Evolutionary conservation across 192 early-diverging fungal species (phyloP), one percentile per base, ranked within the genome.

Genomic region (Backusella parvicylindrica): DNA sequence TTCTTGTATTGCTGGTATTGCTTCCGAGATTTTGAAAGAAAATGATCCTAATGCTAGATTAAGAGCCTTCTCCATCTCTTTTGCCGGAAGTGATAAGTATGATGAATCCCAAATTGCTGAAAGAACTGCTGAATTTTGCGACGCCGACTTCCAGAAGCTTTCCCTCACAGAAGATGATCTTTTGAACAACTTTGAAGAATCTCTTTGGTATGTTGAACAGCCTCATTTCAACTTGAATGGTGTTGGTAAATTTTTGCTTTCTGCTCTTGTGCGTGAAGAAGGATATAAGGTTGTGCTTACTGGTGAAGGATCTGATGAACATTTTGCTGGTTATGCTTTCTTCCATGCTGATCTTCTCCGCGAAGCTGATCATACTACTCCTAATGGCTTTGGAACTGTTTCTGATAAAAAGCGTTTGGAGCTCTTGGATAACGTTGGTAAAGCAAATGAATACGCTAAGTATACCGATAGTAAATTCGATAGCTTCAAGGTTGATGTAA

Each of bases 221-320:
- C 72, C 72, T 21, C 21, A 33, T 2, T 28, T 23, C 28, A 74
- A 74, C 28, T 26, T 74, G 31, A 74, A 74, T 65, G 63, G 56
- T 64, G 72, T 74, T n/a, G 72, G 72, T n/a, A 74, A 74, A 41
- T 74, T 74, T 33, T 31, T 74, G 33, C 38, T 74, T 32, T 74
- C 72, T 2, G 64, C 16, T 28, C 28, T 38, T 64, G 53, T 64
- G 12, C 56, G 56, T 65, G 72, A 74, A 35, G n/a, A 64, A 7
- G 72, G 72, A 16, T 74, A 38, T 30, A 74, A 74, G 72, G 72
- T 76, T n/a, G 75, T 70, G 1, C 69, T 76, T 43, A 70, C 75
- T 31, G 75, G 75, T 60, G 75, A 76, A 31, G 75, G 67, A 21
- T 37, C 43, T 9, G 75, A 76, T 60, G 75, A 76, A n/a, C 50